phyloP scores from a whole-genome alignment of 768 basidiomycete genomes.

The Leccinum boreale region DNA sequence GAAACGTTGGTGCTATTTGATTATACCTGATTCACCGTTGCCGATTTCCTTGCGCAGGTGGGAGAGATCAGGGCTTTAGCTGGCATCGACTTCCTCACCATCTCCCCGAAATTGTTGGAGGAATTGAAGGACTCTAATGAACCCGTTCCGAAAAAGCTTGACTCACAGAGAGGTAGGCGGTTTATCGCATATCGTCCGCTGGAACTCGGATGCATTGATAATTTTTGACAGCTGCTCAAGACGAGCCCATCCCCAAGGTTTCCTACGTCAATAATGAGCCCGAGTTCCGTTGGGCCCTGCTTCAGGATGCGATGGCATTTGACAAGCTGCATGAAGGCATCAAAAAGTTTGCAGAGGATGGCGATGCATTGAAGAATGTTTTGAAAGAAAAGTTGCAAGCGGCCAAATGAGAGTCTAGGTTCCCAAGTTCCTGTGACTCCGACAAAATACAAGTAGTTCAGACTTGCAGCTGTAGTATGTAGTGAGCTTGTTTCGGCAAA shows the following conservation, averaged over 20 bases:
- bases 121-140: conserved; percentile 76
- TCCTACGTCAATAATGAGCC: conserved; percentile 85
- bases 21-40: background rate
- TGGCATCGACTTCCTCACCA: conserved; percentile 95
- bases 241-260: conserved; percentile 70
- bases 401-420: background rate
- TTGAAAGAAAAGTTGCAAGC: conserved; percentile 59
- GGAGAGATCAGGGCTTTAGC: conserved; percentile 93
- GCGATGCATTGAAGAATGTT: conserved; percentile 76
- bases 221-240: conserved; percentile 48
- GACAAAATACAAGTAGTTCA: background rate
- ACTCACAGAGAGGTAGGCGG: conserved; percentile 52
- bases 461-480: no score
- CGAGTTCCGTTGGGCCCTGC: conserved; percentile 88
- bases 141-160: conserved; percentile 80
- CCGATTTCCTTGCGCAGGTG: conserved; percentile 37
- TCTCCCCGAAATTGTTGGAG: conserved; percentile 83
- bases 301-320: conserved; percentile 91
- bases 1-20: conserved; percentile 65
- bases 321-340: conserved; percentile 97
- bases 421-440: background rate
- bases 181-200: background rate
- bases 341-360: conserved; percentile 94
- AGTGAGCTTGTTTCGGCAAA: background rate
- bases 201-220: background rate